A percentile compares a stretch with the other conserved stretches of the same genome.
Conservation (phyloP, 805 yeast species). For the Spathaspora passalidarum region DNA sequence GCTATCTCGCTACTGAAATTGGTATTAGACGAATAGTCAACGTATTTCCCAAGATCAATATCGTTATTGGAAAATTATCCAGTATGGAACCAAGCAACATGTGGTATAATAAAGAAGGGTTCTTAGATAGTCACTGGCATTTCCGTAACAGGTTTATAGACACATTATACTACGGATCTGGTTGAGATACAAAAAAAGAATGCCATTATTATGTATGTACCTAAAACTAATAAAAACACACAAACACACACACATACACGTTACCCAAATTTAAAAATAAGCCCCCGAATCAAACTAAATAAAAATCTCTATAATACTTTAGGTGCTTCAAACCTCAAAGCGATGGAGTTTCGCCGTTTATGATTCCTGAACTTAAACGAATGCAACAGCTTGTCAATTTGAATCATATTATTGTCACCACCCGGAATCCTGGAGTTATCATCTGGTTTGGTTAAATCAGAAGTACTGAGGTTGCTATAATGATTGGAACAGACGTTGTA, state of each 20-base stretch:
- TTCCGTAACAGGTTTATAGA: constrained; percentile 71
- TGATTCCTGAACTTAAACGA: constrained; percentile 26
- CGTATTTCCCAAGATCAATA: constrained; percentile 68
- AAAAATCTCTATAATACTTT: constrained; percentile 1
- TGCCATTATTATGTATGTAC: neutral
- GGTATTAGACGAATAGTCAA: constrained; percentile 70
- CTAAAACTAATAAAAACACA: neutral
- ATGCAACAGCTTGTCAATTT: constrained; percentile 1
- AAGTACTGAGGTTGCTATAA: constrained; percentile 1
- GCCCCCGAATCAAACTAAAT: neutral
- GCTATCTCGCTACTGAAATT: constrained; percentile 73
- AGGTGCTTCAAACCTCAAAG: constrained; percentile 44
- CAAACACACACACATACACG: too few relatives aligned
- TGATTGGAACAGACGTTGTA: neutral
- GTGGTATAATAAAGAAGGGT: constrained; percentile 34
- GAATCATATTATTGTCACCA: neutral
- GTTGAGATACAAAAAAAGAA: neutral
- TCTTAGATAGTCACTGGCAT: constrained; percentile 53
- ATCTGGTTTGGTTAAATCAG: neutral
- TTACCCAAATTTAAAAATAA: neutral
- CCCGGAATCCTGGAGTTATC: neutral
- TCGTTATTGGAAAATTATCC: constrained; percentile 69
- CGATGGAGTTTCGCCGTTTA: constrained; percentile 44
- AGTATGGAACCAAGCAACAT: constrained; percentile 19
- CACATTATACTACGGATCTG: constrained; percentile 73